Evolutionary conservation across 345 rosid species (phyloP), one percentile per base, ranked within the genome.

Genomic region (Lepidium africanum): DNA sequence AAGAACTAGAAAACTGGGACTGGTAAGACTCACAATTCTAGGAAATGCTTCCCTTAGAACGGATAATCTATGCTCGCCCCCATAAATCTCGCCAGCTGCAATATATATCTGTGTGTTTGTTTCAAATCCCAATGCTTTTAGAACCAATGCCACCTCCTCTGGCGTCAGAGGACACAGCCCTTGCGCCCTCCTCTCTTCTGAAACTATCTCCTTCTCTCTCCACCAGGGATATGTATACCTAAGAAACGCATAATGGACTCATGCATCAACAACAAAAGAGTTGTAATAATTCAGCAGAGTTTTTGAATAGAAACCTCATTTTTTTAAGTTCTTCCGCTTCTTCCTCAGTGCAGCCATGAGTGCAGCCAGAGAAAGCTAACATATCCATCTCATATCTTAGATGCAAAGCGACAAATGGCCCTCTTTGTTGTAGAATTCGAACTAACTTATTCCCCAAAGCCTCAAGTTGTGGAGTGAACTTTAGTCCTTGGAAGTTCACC

Each of bases 221-320:
- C 99, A 94, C 99, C 99, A 94, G 52, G 96, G 96, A 76, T 87
- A 94, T 40, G 97, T 89, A 76, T 90, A 90, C 79, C 98, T 93
- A 84, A 59, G 47, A 50, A 46, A 68, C 43, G 30, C 65, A 54
- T 0, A 55, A 59, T 10, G 8, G 66, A 46, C 37, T 13, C 63
- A 43, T 12, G 32, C 32, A 14, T 75, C 55, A 54, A 39, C 53
- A 43, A 59, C 56, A 41, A 33, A 43, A 12, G 10, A 38, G 2
- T 6, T 13, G 10, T 25, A 11, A 46, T 21, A 55, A 11, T 45
- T 45, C 70, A 75, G 30, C n/a, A 62, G 8, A 5, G 9, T 14
- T 8, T 39, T 4, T 6, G 11, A 68, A 75, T 40, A 35, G 19
- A 56, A 65, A 93, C 99, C 99, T 90, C 89, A 93, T 69, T 60